A percentile compares a stretch with the other conserved stretches of the same genome.
phyloP scores from a whole-genome alignment of 148 eudicot genomes.

The Camellia sinensis region DNA sequence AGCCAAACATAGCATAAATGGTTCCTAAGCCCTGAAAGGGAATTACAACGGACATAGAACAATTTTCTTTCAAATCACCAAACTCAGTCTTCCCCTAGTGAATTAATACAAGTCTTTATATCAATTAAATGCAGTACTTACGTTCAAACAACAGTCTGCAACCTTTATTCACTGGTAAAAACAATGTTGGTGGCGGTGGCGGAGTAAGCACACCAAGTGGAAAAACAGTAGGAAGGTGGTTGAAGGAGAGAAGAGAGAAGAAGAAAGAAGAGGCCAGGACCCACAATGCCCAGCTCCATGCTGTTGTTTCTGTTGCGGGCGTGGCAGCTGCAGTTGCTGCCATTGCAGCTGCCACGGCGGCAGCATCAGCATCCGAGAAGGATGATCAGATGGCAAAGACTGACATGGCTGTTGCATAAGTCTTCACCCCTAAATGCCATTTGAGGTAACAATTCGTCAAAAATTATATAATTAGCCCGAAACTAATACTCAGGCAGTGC shows the following conservation, averaged over 20 bases:
- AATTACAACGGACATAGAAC: neutral
- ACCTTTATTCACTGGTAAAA: constrained; percentile 49
- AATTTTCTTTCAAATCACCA: neutral
- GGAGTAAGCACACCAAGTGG: constrained; percentile 46
- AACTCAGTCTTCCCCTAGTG: neutral
- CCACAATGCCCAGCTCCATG: constrained; percentile 88
- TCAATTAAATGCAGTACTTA: constrained; percentile 46
- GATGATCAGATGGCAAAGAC: constrained; percentile 73
- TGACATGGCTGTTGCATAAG: constrained; percentile 66
- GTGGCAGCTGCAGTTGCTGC: constrained; percentile 89
- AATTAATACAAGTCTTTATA: neutral
- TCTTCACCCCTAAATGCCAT: too few species aligned
- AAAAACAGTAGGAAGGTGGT: constrained; percentile 88
- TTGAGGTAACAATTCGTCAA: too few species aligned
- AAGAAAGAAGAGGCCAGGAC: constrained; percentile 81
- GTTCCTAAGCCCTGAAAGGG: too few species aligned
- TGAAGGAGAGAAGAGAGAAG: constrained; percentile 83
- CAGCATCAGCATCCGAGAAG: constrained; percentile 53
- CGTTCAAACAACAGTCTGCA: constrained; percentile 59
- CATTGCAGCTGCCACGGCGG: constrained; percentile 78
- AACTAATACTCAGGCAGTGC: too few species aligned
- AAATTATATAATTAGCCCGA: too few species aligned
- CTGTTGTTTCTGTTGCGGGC: constrained; percentile 78
- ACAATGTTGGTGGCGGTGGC: constrained; percentile 35
- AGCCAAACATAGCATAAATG: too few species aligned